Conservation (phyloP, 352 stramenopile genomes). For the Phytophthora tubulina region DNA sequence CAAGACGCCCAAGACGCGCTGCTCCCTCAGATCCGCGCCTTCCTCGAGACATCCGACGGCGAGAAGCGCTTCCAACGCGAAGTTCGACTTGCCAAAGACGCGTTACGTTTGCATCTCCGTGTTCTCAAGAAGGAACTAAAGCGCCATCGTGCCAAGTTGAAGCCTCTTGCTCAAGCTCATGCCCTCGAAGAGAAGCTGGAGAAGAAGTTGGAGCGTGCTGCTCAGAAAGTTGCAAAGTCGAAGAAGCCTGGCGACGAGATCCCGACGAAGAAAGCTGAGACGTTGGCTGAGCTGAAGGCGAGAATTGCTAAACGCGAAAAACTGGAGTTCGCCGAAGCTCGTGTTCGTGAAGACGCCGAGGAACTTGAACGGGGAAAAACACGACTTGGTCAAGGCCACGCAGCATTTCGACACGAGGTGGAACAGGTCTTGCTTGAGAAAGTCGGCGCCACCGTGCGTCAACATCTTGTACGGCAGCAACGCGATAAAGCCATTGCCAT, state of each 20-base stretch:
- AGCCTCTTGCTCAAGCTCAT: slow-evolving; percentile 30
- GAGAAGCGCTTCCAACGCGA: slow-evolving; percentile 76
- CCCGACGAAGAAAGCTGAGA: slow-evolving; percentile 25
- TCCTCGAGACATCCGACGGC: slow-evolving; percentile 63
- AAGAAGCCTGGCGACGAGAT: not conserved
- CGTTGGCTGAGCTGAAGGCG: slow-evolving; percentile 49
- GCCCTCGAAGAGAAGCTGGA: slow-evolving; percentile 32
- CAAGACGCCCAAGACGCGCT: slow-evolving; percentile 56
- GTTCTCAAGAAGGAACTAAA: slow-evolving; percentile 54
- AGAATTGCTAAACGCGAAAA: slow-evolving; percentile 48
- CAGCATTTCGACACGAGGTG: slow-evolving; percentile 68
- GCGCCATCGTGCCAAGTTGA: slow-evolving; percentile 38
- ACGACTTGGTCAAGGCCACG: slow-evolving; percentile 61
- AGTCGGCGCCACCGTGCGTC: slow-evolving; percentile 57
- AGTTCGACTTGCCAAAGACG: slow-evolving; percentile 55
- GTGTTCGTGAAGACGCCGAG: slow-evolving; percentile 47
- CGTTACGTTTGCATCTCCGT: slow-evolving; percentile 50
- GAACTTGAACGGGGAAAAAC: slow-evolving; percentile 57
- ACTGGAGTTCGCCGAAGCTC: slow-evolving; percentile 47
- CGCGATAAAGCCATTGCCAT: slow-evolving; percentile 67
- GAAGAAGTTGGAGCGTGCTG: slow-evolving; percentile 31
- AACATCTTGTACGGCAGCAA: slow-evolving; percentile 70
- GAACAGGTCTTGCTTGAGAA: slow-evolving; percentile 62
- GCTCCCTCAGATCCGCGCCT: slow-evolving; percentile 65
- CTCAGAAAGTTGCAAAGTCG: slow-evolving; percentile 26